phyloP scores from a whole-genome alignment of 306 rosid genomes.

The Rosa lucieae region DNA sequence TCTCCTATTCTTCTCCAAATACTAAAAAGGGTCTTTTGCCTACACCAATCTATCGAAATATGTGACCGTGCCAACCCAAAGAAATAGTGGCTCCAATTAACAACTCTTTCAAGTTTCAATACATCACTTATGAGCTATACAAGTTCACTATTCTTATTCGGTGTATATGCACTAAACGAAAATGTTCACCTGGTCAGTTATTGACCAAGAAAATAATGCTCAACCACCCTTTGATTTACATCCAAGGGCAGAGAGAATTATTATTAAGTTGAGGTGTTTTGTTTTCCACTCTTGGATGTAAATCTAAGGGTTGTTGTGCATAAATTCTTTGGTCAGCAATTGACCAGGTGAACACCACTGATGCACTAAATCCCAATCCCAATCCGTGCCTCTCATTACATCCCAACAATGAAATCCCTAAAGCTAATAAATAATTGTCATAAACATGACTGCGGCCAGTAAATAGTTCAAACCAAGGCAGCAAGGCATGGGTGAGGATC shows the following conservation, averaged over 20 bases:
- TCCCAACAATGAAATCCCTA: not conserved
- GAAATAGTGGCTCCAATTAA: not conserved
- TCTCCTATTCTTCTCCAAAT: not conserved
- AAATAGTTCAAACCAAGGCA: too few species aligned
- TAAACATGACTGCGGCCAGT: not conserved
- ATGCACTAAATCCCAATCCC: not conserved
- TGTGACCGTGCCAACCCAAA: not conserved
- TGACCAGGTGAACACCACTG: too few species aligned
- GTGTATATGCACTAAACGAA: not conserved
- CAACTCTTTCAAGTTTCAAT: slow-evolving; percentile 16
- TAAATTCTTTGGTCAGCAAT: too few species aligned
- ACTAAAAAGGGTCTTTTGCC: not conserved
- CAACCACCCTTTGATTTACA: too few species aligned
- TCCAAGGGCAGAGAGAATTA: too few species aligned
- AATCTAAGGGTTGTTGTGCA: too few species aligned
- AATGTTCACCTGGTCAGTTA: too few species aligned
- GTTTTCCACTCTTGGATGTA: too few species aligned
- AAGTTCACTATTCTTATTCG: too few species aligned
- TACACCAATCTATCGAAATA: slow-evolving; percentile 8
- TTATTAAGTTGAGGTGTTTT: too few species aligned
- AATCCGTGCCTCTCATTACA: not conserved
- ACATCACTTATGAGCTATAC: not conserved
- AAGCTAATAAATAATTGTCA: not conserved
- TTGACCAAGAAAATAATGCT: too few species aligned
- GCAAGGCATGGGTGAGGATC: too few species aligned